These are phyloP conservation scores for Fusarium staphyleae DNA, from an alignment of 2,329 filamentous ascomycete genomes.

Conservation along the genomic window DNA sequence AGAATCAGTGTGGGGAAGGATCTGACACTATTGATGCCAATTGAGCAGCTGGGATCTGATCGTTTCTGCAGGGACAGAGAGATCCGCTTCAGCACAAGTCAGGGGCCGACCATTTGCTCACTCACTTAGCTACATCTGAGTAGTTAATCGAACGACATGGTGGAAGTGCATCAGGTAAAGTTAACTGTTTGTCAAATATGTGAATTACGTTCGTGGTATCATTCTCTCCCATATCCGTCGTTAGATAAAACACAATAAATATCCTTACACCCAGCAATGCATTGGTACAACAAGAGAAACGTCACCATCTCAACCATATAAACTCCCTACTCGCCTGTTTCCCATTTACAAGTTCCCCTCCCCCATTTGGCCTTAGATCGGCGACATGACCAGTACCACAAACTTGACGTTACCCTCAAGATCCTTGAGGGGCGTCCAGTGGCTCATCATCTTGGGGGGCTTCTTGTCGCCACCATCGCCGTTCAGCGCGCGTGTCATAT, in stretches of 20 bases:
- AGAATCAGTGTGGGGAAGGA: background rate
- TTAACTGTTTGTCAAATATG: background rate
- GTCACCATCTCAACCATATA: background rate
- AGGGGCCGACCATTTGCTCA: too few species aligned
- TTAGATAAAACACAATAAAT: conserved; percentile 31
- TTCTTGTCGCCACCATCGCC: conserved; percentile 34
- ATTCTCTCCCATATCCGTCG: conserved; percentile 23
- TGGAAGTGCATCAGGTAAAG: background rate
- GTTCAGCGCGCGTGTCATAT: conserved; percentile 25
- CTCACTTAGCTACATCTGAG: too few species aligned
- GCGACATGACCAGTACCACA: conserved; percentile 36
- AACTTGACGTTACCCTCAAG: conserved; percentile 36
- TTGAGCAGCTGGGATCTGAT: too few species aligned
- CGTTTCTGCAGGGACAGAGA: too few species aligned
- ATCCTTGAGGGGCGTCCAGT: conserved; percentile 42
- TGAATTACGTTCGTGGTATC: conserved; percentile 28
- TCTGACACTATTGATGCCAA: background rate
- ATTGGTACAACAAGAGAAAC: conserved; percentile 6
- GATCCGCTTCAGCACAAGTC: too few species aligned
- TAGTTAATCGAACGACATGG: too few species aligned
- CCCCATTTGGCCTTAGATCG: conserved; percentile 9
- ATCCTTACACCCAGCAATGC: conserved; percentile 17
- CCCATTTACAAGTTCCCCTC: background rate
- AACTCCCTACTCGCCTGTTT: background rate
- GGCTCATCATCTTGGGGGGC: conserved; percentile 40